phyloP scores from a whole-genome alignment of 768 basidiomycete genomes.

The Boletellus emodensis region DNA sequence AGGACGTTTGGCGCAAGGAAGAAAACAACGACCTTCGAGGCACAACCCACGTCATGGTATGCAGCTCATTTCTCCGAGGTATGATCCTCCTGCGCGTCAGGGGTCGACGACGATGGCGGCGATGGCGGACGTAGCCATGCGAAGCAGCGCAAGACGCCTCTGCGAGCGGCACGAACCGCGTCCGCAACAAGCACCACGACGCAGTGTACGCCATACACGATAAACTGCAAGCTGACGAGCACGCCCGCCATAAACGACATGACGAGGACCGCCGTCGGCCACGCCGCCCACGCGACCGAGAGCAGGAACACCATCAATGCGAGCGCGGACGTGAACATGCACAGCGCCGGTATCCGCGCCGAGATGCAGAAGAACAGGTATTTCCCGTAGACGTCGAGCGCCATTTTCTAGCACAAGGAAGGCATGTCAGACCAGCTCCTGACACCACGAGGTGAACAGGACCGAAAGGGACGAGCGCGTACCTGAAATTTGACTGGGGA shows the following conservation, averaged over 20 bases:
- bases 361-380: constrained; percentile 71
- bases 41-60: no score
- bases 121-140: constrained; percentile 9
- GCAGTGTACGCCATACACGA: constrained; percentile 49
- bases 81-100: constrained; percentile 12
- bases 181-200: constrained; percentile 11
- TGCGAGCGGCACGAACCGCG: constrained; percentile 3
- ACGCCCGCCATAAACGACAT: constrained; percentile 56
- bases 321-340: constrained; percentile 53
- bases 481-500: constrained; percentile 53
- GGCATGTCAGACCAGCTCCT: not conserved
- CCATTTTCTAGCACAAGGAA: constrained; percentile 15
- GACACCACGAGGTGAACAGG: not conserved
- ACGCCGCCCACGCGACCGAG: constrained; percentile 58
- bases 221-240: constrained; percentile 61
- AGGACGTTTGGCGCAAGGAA: no score
- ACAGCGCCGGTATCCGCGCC: constrained; percentile 58
- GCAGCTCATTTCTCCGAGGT: not conserved
- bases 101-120: no score
- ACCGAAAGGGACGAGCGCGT: constrained; percentile 7
- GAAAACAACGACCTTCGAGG: no score
- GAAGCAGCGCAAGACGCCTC: constrained; percentile 12
- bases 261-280: constrained; percentile 58
- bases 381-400: constrained; percentile 53
- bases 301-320: constrained; percentile 59